Conservation (phyloP, 2,329 filamentous ascomycete species). For the Aspergillus sergii region DNA sequence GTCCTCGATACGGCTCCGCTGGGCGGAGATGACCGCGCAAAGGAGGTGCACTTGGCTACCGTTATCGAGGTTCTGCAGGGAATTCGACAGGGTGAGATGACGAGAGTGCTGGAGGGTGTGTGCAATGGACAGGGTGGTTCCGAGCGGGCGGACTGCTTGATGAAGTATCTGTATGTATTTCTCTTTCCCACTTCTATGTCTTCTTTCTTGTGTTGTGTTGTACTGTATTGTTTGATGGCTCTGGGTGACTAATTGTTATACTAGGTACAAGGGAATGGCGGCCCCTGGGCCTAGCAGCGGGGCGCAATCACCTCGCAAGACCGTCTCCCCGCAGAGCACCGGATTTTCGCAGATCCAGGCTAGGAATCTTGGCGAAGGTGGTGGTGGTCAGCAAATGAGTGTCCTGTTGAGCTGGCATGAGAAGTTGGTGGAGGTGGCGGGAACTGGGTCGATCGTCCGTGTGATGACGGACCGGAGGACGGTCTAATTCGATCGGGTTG, state of each 20-base stretch:
- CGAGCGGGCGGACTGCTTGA: conserved; percentile 86
- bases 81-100: conserved; percentile 96
- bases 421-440: conserved; percentile 93
- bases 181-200: not conserved
- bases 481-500: conserved; percentile 54
- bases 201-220: not conserved
- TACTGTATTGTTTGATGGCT: not conserved
- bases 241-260: conserved; percentile 3
- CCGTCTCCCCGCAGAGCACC: conserved; percentile 73
- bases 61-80: conserved; percentile 93
- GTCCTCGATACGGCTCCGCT: conserved; percentile 84
- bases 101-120: conserved; percentile 78
- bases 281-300: conserved; percentile 39
- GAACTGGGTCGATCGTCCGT: conserved; percentile 86
- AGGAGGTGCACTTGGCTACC: conserved; percentile 85
- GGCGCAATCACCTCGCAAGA: conserved; percentile 53
- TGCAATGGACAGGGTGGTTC: conserved; percentile 76
- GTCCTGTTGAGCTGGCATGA: conserved; percentile 98
- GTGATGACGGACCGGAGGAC: conserved; percentile 96
- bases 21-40: conserved; percentile 52
- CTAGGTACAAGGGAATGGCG: conserved; percentile 89
- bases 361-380: conserved; percentile 61
- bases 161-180: conserved; percentile 87
- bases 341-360: conserved; percentile 81
- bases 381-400: conserved; percentile 88